phyloP scores from a whole-genome alignment of 1,284 basidiomycete genomes.

The Peniophora sp. region DNA sequence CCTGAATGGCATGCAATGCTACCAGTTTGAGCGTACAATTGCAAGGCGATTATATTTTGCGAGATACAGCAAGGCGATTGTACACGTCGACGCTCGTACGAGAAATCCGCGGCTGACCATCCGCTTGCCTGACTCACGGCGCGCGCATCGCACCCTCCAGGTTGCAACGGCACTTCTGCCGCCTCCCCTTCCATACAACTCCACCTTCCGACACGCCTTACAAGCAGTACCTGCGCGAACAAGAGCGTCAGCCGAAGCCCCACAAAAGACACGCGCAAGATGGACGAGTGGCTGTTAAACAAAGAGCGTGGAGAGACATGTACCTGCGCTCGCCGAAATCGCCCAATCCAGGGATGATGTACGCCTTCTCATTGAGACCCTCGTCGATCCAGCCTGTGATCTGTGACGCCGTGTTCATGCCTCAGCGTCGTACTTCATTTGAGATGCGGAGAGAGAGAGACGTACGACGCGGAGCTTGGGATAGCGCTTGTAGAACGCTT shows the following conservation, averaged over 20 bases:
- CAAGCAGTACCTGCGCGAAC: no score
- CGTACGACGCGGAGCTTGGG: conserved; percentile 79
- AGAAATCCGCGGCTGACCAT: no score
- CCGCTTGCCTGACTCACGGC: no score
- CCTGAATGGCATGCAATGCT: no score
- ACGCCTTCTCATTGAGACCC: conserved; percentile 86
- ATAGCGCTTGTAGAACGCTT: conserved; percentile 74
- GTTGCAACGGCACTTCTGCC: background rate
- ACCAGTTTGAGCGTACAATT: no score
- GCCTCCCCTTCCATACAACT: background rate
- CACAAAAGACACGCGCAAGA: background rate
- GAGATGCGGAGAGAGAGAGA: conserved; percentile 7
- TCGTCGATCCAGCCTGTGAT: conserved; percentile 98
- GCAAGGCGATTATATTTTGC: no score
- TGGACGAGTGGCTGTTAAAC: background rate
- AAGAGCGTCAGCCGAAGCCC: no score
- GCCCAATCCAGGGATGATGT: conserved; percentile 84
- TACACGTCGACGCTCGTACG: no score
- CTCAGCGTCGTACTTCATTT: background rate
- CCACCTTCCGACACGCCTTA: background rate
- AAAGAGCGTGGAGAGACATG: no score
- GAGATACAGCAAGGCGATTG: no score
- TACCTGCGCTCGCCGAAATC: conserved; percentile 89
- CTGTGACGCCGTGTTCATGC: conserved; percentile 27
- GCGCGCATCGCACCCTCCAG: background rate